Percentiles rank a stretch among this genome's conserved stretches.
These are phyloP conservation scores for Colletotrichum sidae DNA, from an alignment of 2,329 filamentous ascomycete genomes.

Conservation along the genomic window DNA sequence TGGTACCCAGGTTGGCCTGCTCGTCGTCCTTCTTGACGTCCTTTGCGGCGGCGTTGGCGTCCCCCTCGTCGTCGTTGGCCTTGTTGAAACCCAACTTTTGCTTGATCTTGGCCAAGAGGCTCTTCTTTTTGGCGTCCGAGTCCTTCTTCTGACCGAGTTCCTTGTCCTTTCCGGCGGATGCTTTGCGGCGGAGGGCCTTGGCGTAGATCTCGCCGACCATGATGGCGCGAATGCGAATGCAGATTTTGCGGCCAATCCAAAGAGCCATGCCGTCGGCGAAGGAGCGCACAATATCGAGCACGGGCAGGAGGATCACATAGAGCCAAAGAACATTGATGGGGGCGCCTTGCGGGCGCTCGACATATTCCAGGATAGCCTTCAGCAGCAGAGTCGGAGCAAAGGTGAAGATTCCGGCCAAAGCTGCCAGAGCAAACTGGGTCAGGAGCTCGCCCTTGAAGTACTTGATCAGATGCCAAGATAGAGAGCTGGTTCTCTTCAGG, in stretches of 20 bases:
- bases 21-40: slow-evolving; percentile 64
- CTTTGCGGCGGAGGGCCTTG: slow-evolving; percentile 92
- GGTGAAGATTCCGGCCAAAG: slow-evolving; percentile 83
- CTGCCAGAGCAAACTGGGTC: slow-evolving; percentile 83
- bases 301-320: slow-evolving; percentile 89
- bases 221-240: slow-evolving; percentile 91
- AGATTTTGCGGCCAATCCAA: slow-evolving; percentile 94
- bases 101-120: slow-evolving; percentile 63
- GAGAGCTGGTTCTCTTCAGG: slow-evolving; percentile 81
- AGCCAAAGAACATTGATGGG: slow-evolving; percentile 94
- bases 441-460: slow-evolving; percentile 85
- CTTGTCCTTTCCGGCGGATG: slow-evolving; percentile 81
- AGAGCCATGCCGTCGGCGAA: slow-evolving; percentile 87
- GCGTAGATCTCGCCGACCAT: slow-evolving; percentile 98
- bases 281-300: slow-evolving; percentile 84
- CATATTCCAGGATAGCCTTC: slow-evolving; percentile 91
- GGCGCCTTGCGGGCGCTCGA: slow-evolving; percentile 82
- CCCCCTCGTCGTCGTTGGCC: slow-evolving; percentile 47
- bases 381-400: slow-evolving; percentile 93
- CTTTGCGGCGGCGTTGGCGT: slow-evolving; percentile 48
- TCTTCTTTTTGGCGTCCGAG: slow-evolving; percentile 49
- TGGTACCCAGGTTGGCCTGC: slow-evolving; percentile 94
- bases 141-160: slow-evolving; percentile 69
- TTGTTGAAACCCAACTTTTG: slow-evolving; percentile 69
- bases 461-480: slow-evolving; percentile 83